These are phyloP conservation scores for Bruguiera sexangula DNA, from an alignment of 345 rosid species.

Conservation along the genomic window DNA sequence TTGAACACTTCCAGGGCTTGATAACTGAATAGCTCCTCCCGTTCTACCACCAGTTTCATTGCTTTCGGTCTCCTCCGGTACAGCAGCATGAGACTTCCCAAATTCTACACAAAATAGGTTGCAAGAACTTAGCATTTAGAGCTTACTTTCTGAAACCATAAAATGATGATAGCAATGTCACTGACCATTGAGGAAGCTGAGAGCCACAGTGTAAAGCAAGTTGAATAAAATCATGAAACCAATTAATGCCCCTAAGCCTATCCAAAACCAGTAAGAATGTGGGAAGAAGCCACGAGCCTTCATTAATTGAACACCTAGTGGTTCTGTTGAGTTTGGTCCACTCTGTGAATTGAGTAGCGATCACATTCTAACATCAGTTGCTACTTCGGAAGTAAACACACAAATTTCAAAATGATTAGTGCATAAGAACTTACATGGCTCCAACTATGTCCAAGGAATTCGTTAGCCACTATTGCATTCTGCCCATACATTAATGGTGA, in stretches of 20 bases:
- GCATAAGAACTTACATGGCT: conserved; percentile 27
- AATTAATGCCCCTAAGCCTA: conserved; percentile 47
- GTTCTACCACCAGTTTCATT: conserved; percentile 17
- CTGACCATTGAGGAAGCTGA: conserved; percentile 66
- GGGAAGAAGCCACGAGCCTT: conserved; percentile 44
- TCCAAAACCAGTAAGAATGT: conserved; percentile 63
- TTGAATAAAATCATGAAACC: conserved; percentile 42
- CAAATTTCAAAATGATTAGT: not conserved
- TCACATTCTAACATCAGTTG: not conserved
- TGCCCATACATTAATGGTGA: conserved; percentile 19
- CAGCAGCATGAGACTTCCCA: conserved; percentile 43
- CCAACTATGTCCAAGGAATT: conserved; percentile 19
- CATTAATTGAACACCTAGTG: conserved; percentile 46
- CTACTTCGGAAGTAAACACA: not conserved
- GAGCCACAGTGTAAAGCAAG: conserved; percentile 34
- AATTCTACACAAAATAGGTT: conserved; percentile 38
- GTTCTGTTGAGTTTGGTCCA: conserved; percentile 24
- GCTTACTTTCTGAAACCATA: not conserved
- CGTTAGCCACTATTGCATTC: conserved; percentile 9
- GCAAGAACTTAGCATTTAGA: not conserved
- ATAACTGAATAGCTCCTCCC: conserved; percentile 33
- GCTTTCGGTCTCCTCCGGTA: conserved; percentile 37
- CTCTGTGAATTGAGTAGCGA: conserved; percentile 6
- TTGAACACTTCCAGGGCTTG: conserved; percentile 16
- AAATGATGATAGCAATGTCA: not conserved